Evolutionary conservation across 2,329 filamentous ascomycete genomes (phyloP).

Genomic region (Fusarium bulbicola): DNA sequence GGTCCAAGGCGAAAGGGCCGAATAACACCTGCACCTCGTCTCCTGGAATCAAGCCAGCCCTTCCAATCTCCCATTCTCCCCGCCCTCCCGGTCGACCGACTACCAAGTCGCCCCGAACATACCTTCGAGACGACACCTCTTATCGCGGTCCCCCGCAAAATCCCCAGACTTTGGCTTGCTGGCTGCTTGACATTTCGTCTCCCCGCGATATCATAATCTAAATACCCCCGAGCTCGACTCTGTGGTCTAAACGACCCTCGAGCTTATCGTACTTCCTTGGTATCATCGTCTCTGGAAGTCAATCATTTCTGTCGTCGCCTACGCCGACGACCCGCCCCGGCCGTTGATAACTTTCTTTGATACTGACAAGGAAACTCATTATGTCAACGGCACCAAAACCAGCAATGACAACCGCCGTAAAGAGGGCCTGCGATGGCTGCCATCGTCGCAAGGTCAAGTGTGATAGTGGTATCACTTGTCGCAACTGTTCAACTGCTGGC

Average conservation of each 20-base stretch:
- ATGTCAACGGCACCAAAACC: not conserved
- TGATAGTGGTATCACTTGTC: constrained; percentile 75
- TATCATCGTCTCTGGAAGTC: constrained; percentile 16
- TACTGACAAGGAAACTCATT: not conserved
- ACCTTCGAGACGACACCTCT: constrained; percentile 35
- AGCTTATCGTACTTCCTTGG: constrained; percentile 4
- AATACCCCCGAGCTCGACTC: constrained; percentile 16
- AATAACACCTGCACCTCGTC: constrained; percentile 47
- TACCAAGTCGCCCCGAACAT: constrained; percentile 36
- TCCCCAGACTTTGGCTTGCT: constrained; percentile 42
- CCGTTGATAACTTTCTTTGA: constrained; percentile 12
- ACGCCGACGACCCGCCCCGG: constrained; percentile 13
- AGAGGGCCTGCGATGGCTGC: constrained; percentile 76
- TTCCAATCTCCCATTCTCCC: constrained; percentile 29
- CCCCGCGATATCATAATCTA: constrained; percentile 13
- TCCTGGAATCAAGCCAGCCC: constrained; percentile 35
- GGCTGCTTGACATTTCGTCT: constrained; percentile 14
- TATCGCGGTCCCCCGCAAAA: constrained; percentile 44
- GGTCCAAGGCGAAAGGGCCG: constrained; percentile 50
- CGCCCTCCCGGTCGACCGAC: constrained; percentile 31
- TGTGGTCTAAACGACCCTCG: not conserved
- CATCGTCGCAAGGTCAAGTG: constrained; percentile 80
- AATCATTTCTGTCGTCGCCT: constrained; percentile 10
- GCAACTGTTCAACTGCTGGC: constrained; percentile 73
- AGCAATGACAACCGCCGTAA: constrained; percentile 59